Evolutionary conservation across 805 yeast species (phyloP).

Genomic region (Yarrowia porcina): DNA sequence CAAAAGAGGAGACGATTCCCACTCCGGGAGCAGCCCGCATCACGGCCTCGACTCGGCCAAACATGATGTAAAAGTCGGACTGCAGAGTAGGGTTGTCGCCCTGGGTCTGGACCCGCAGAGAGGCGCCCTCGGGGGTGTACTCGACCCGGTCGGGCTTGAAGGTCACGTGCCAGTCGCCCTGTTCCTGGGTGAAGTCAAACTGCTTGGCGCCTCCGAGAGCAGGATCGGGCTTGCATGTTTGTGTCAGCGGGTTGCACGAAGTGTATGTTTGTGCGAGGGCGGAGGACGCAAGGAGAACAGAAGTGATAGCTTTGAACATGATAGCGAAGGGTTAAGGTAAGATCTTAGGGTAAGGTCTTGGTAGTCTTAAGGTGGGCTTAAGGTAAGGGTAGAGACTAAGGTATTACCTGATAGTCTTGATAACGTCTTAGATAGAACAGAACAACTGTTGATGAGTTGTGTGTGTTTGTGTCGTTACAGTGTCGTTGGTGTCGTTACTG

Average conservation of each 20-base stretch:
- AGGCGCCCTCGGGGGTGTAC: slow-evolving; percentile 55
- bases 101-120: slow-evolving; percentile 55
- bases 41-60: slow-evolving; percentile 74
- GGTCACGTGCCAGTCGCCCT: slow-evolving; percentile 43
- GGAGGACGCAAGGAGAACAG: slow-evolving; percentile 1
- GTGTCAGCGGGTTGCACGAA: slow-evolving; percentile 47
- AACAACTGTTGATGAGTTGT: no score
- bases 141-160: slow-evolving; percentile 41
- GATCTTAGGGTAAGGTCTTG: no score
- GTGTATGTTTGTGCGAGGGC: slow-evolving; percentile 35
- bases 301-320: neutral
- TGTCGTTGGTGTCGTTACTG: no score
- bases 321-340: neutral
- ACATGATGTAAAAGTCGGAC: slow-evolving; percentile 83
- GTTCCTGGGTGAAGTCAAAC: slow-evolving; percentile 51
- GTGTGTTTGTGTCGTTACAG: no score
- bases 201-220: slow-evolving; percentile 60
- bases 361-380: no score
- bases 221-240: slow-evolving; percentile 48
- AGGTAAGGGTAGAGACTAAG: no score
- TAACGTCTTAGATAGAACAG: no score
- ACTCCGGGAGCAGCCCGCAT: slow-evolving; percentile 70
- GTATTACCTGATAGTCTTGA: no score
- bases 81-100: slow-evolving; percentile 75
- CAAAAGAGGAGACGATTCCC: slow-evolving; percentile 79